A percentile compares a stretch with the other conserved stretches of the same genome.
phyloP scores from a whole-genome alignment of 1,284 basidiomycete genomes.

The Rhodotorula mucilaginosa region DNA sequence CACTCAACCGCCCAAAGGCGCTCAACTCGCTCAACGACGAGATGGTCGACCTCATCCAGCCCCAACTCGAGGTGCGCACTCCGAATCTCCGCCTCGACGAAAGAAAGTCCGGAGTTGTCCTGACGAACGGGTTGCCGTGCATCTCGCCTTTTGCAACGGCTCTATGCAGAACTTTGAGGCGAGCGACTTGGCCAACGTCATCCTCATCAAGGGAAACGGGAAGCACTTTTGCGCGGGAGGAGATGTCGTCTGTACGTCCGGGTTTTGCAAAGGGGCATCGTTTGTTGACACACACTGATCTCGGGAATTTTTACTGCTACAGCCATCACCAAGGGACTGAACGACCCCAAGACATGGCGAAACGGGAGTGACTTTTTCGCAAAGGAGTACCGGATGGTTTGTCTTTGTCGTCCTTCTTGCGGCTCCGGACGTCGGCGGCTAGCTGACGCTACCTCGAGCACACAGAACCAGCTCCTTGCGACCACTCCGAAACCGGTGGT shows the following conservation, averaged over 20 bases:
- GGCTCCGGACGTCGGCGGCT: no score
- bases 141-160: neutral
- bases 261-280: neutral
- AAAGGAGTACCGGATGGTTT: constrained; percentile 68
- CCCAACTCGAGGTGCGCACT: constrained; percentile 66
- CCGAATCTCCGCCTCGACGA: neutral
- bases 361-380: constrained; percentile 81
- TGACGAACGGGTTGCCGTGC: neutral
- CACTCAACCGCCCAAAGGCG: constrained; percentile 77
- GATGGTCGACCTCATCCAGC: constrained; percentile 74
- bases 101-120: neutral
- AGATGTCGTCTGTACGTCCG: constrained; percentile 73
- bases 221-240: constrained; percentile 91
- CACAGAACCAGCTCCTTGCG: constrained; percentile 81
- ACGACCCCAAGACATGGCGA: constrained; percentile 48
- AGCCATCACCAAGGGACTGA: constrained; percentile 42
- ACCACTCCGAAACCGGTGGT: constrained; percentile 81
- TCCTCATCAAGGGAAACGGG: constrained; percentile 74
- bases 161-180: constrained; percentile 68
- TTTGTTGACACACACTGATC: neutral
- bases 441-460: neutral
- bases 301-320: neutral
- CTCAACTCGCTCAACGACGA: constrained; percentile 80
- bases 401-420: neutral
- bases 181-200: constrained; percentile 68